Percentiles rank a stretch among this genome's conserved stretches.
Evolutionary conservation across 2,329 filamentous ascomycete genomes (phyloP).

Genomic region (Thelonectria blattea): DNA sequence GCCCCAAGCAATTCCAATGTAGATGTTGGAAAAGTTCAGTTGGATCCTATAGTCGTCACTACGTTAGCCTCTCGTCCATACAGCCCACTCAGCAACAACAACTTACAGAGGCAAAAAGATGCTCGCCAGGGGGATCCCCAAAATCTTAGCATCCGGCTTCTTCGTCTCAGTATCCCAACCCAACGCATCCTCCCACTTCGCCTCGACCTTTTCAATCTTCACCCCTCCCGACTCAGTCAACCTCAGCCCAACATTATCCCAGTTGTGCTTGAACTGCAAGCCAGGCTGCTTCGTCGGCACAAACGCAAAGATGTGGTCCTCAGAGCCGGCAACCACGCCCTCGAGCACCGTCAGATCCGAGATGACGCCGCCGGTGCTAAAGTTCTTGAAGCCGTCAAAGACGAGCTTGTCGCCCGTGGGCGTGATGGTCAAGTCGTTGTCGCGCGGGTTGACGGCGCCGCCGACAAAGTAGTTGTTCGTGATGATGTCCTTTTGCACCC

Average conservation of each 20-base stretch:
- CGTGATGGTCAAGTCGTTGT: slow-evolving; percentile 64
- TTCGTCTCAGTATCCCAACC: slow-evolving; percentile 62
- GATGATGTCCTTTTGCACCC: slow-evolving; percentile 62
- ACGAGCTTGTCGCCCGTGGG: slow-evolving; percentile 59
- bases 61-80: background rate
- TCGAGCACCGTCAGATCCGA: slow-evolving; percentile 71
- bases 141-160: slow-evolving; percentile 54
- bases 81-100: background rate
- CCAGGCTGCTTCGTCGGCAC: slow-evolving; percentile 64
- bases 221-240: slow-evolving; percentile 69
- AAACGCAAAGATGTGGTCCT: slow-evolving; percentile 67
- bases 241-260: slow-evolving; percentile 68
- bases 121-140: slow-evolving; percentile 60
- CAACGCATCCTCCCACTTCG: slow-evolving; percentile 65
- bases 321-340: slow-evolving; percentile 63
- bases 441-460: slow-evolving; percentile 69
- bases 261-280: slow-evolving; percentile 65
- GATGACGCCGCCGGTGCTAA: slow-evolving; percentile 71
- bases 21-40: slow-evolving; percentile 70
- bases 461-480: slow-evolving; percentile 71
- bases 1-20: slow-evolving; percentile 67
- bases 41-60: slow-evolving; percentile 61
- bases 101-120: slow-evolving; percentile 64
- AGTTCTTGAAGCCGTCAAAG: slow-evolving; percentile 68
- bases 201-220: slow-evolving; percentile 62